Percentiles rank a stretch among this genome's conserved stretches.
phyloP scores from a whole-genome alignment of 208 protist species.

The Leishmania major region DNA sequence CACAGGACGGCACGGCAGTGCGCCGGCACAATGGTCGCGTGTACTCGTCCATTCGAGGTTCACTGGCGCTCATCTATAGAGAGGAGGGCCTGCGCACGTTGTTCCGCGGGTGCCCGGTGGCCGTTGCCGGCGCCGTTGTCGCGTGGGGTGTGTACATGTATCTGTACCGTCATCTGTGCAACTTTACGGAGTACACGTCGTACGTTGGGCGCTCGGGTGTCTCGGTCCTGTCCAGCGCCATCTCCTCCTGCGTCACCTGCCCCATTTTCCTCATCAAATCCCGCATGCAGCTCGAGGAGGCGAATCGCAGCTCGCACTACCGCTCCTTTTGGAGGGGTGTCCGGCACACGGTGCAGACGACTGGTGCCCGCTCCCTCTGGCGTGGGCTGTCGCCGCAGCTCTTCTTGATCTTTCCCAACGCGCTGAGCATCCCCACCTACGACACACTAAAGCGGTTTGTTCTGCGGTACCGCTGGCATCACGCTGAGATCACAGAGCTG shows the following conservation, averaged over 20 bases:
- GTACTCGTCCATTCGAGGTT: constrained; percentile 42
- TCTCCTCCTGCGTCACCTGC: constrained; percentile 44
- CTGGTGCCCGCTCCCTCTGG: constrained; percentile 83
- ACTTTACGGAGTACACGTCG: constrained; percentile 49
- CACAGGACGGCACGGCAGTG: constrained; percentile 58
- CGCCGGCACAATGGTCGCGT: constrained; percentile 64
- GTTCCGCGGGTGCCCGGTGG: constrained; percentile 55
- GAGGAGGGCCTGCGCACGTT: constrained; percentile 56
- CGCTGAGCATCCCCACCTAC: constrained; percentile 79
- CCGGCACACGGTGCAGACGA: constrained; percentile 48
- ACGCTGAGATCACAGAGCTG: constrained; percentile 40
- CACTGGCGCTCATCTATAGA: constrained; percentile 37
- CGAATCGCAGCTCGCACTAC: constrained; percentile 43
- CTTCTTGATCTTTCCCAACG: constrained; percentile 77
- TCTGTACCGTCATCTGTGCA: constrained; percentile 65
- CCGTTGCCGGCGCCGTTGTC: constrained; percentile 42
- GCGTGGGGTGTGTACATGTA: constrained; percentile 80
- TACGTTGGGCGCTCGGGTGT: constrained; percentile 42
- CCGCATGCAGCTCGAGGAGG: constrained; percentile 85
- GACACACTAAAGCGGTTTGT: constrained; percentile 72
- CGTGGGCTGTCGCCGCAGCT: constrained; percentile 75
- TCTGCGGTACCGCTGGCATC: constrained; percentile 38
- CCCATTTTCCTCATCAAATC: constrained; percentile 83
- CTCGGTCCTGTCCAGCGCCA: constrained; percentile 49
- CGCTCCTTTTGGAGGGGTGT: constrained; percentile 64